A percentile compares a stretch with the other conserved stretches of the same genome.
phyloP scores from a whole-genome alignment of 1,284 basidiomycete genomes.

The Termitomyces sp. region DNA sequence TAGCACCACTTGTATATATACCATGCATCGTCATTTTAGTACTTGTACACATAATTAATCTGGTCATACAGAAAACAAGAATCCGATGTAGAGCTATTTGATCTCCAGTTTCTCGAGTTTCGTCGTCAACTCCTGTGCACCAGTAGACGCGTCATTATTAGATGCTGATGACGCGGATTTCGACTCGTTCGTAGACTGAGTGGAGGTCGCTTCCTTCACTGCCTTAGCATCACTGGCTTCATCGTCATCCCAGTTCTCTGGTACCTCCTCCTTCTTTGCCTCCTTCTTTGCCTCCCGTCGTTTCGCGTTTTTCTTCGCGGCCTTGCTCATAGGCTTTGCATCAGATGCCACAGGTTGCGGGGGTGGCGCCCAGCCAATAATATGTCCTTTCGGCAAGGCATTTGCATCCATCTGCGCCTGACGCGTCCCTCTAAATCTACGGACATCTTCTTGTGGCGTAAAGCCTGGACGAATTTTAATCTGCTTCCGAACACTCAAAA shows the following conservation, averaged over 20 bases:
- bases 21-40: conserved; percentile 15
- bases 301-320: conserved; percentile 75
- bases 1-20: conserved; percentile 26
- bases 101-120: conserved; percentile 27
- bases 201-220: neutral
- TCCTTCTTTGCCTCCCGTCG: conserved; percentile 62
- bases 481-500: conserved; percentile 77
- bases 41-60: conserved; percentile 15
- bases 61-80: conserved; percentile 8
- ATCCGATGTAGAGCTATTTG: conserved; percentile 7
- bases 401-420: conserved; percentile 67
- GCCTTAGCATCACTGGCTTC: conserved; percentile 39
- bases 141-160: conserved; percentile 10
- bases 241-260: conserved; percentile 76
- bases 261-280: conserved; percentile 42
- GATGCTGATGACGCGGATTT: conserved; percentile 1
- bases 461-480: conserved; percentile 89
- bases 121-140: conserved; percentile 22
- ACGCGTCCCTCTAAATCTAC: conserved; percentile 73
- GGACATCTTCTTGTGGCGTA: conserved; percentile 91
- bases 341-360: conserved; percentile 32
- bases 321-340: conserved; percentile 31
- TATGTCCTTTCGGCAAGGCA: conserved; percentile 66
- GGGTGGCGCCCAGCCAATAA: conserved; percentile 75
- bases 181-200: neutral